Evolutionary conservation across 345 rosid species (phyloP).

Genomic region (Salix brachista): DNA sequence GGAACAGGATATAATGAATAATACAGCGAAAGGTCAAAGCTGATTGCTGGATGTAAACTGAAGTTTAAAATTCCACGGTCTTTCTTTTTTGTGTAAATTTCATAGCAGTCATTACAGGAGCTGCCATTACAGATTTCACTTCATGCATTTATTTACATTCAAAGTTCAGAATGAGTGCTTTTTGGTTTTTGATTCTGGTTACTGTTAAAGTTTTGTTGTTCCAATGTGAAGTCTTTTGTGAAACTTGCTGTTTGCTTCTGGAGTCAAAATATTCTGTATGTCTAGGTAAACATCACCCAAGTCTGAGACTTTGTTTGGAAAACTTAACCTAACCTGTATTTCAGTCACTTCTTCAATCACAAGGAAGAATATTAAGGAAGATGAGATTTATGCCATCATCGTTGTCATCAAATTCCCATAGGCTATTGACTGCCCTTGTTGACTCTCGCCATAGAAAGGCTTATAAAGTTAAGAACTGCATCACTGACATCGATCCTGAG

Average conservation of each 20-base stretch:
- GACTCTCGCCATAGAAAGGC: constrained; percentile 85
- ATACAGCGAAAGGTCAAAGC: neutral
- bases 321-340: constrained; percentile 5
- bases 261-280: neutral
- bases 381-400: constrained; percentile 97
- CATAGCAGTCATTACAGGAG: no score
- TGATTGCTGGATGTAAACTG: neutral
- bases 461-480: constrained; percentile 87
- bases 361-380: constrained; percentile 88
- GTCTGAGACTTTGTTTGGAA: neutral
- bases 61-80: neutral
- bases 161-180: neutral
- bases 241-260: neutral
- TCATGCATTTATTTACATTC: neutral
- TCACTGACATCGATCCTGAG: constrained; percentile 99
- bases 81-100: neutral
- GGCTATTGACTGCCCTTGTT: constrained; percentile 89
- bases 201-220: neutral
- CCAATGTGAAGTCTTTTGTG: neutral
- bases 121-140: neutral
- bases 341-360: constrained; percentile 98
- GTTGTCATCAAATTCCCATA: constrained; percentile 82
- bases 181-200: constrained; percentile 6
- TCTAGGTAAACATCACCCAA: neutral
- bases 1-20: neutral